Percentiles rank a stretch among this genome's conserved stretches.
These are phyloP conservation scores for Suillus sp. DNA, from an alignment of 768 basidiomycete genomes.

Conservation along the genomic window DNA sequence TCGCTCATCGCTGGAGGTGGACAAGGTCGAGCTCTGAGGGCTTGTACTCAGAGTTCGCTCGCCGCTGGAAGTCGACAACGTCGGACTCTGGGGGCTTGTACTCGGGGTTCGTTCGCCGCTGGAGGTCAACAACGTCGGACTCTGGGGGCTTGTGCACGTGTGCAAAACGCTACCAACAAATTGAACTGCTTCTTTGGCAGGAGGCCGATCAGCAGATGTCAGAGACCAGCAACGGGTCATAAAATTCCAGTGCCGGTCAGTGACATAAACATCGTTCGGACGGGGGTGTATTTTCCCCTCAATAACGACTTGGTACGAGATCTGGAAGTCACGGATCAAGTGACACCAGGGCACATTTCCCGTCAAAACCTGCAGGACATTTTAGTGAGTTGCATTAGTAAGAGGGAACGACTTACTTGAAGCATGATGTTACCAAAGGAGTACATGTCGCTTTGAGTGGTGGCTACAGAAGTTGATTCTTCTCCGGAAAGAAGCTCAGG, in stretches of 20 bases:
- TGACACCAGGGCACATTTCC: not conserved
- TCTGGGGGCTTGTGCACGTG: constrained; percentile 45
- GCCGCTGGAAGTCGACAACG: constrained; percentile 44
- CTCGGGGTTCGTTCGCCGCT: constrained; percentile 38
- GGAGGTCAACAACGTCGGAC: constrained; percentile 45
- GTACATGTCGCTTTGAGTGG: not conserved
- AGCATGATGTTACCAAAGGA: not conserved
- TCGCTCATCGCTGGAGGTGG: constrained; percentile 38
- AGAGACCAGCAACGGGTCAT: not conserved
- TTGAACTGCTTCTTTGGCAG: not conserved
- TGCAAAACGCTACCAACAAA: not conserved
- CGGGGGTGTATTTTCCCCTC: not conserved
- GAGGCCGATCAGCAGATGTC: not conserved
- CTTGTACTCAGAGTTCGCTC: constrained; percentile 40
- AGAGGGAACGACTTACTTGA: not conserved
- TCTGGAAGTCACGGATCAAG: not conserved
- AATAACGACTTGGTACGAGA: not conserved
- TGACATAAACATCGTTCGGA: not conserved
- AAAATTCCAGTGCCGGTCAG: not conserved
- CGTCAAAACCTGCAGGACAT: not conserved
- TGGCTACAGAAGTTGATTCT: not conserved
- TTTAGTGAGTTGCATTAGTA: not conserved
- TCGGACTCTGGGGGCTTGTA: constrained; percentile 48
- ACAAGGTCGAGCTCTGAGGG: constrained; percentile 49
- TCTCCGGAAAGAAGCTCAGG: not conserved